These are phyloP conservation scores for Cunninghamia lanceolata DNA, from an alignment of 75 land plant genomes.

Conservation along the genomic window DNA sequence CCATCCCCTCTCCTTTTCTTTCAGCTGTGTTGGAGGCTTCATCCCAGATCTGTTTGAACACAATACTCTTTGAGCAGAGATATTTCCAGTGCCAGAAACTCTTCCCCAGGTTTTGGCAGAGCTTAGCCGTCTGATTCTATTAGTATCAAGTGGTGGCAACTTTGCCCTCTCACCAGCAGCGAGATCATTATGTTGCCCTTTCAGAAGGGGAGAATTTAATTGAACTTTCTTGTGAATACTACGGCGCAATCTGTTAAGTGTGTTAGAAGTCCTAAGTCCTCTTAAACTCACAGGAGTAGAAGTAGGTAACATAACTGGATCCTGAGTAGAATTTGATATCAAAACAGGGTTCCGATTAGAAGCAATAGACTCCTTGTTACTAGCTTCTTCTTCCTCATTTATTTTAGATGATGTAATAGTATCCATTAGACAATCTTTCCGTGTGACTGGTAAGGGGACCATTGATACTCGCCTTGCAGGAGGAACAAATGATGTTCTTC, in stretches of 20 bases:
- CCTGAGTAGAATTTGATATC: background rate
- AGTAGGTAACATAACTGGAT: background rate
- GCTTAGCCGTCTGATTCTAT: slow-evolving; percentile 9
- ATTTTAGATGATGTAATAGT: background rate
- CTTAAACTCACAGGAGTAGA: slow-evolving; percentile 21
- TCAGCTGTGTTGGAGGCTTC: slow-evolving; percentile 23
- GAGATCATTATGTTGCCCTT: background rate
- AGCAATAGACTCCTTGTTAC: background rate
- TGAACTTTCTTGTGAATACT: slow-evolving; percentile 70
- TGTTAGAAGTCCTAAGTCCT: slow-evolving; percentile 21
- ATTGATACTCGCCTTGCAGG: slow-evolving; percentile 45
- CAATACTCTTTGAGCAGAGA: slow-evolving; percentile 18
- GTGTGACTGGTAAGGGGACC: slow-evolving; percentile 38
- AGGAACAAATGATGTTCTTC: slow-evolving; percentile 17
- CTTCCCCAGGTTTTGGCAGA: slow-evolving; percentile 37
- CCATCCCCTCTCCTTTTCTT: slow-evolving; percentile 65
- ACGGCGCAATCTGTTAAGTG: slow-evolving; percentile 36
- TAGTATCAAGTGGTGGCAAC: slow-evolving; percentile 7
- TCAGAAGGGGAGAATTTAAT: slow-evolving; percentile 5
- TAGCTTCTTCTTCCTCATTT: background rate
- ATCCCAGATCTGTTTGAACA: slow-evolving; percentile 10
- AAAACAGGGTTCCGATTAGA: slow-evolving; percentile 13
- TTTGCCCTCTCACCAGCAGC: background rate
- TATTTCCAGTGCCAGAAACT: slow-evolving; percentile 23
- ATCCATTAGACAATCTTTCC: slow-evolving; percentile 4